Conservation (phyloP, 1,139 yeast genomes). For the Yamadazyma membranifaciens region DNA sequence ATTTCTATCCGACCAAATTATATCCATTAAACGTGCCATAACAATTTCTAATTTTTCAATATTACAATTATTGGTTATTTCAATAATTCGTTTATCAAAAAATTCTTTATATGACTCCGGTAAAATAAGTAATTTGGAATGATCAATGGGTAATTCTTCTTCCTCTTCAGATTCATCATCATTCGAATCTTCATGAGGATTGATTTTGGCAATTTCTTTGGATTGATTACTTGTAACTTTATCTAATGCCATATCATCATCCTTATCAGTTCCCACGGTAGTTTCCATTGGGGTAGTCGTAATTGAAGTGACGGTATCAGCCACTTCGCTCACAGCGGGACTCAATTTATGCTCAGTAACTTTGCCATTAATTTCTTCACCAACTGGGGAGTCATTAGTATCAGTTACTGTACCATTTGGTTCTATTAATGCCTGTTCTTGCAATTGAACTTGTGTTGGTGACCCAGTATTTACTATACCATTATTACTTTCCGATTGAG, state of each 20-base stretch:
- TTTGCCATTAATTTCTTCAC: background rate
- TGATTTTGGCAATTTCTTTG: background rate
- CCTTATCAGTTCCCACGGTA: constrained; percentile 2
- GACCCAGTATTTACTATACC: background rate
- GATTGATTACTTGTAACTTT: too few relatives aligned
- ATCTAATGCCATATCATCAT: constrained; percentile 1
- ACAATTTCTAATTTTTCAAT: constrained; percentile 74
- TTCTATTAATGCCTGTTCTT: constrained; percentile 5
- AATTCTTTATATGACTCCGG: constrained; percentile 17
- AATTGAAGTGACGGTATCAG: background rate
- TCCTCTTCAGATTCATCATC: constrained; percentile 21
- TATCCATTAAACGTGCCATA: constrained; percentile 70
- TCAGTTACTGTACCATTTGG: constrained; percentile 7
- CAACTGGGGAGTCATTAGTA: constrained; percentile 3
- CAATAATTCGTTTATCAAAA: constrained; percentile 22
- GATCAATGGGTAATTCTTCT: constrained; percentile 22
- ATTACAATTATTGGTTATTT: constrained; percentile 47
- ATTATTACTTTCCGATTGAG: background rate
- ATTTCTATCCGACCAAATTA: constrained; percentile 69
- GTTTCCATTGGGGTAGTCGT: constrained; percentile 1
- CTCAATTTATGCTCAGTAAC: too few relatives aligned
- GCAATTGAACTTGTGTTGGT: constrained; percentile 1
- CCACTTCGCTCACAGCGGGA: background rate
- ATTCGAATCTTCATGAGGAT: constrained; percentile 2
- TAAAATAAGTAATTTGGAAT: constrained; percentile 17